Conservation (phyloP, 495 filamentous ascomycete species). For the Annulohypoxylon moriforme region DNA sequence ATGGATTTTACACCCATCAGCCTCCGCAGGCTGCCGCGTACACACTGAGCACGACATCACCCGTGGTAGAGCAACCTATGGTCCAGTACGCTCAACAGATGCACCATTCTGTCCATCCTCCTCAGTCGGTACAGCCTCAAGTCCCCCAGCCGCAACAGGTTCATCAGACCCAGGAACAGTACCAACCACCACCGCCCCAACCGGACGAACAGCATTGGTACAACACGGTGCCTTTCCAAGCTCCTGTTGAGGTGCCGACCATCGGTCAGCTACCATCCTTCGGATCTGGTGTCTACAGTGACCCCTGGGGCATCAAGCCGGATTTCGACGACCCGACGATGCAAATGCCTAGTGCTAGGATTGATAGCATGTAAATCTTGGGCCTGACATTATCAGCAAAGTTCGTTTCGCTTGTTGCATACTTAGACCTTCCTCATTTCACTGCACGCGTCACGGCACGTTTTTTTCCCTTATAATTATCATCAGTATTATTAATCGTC, state of each 20-base stretch:
- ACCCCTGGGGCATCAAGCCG: slow-evolving; percentile 56
- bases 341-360: slow-evolving; percentile 61
- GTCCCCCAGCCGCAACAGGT: slow-evolving; percentile 24
- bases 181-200: slow-evolving; percentile 30
- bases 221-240: slow-evolving; percentile 55
- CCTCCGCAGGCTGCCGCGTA: slow-evolving; percentile 56
- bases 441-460: neutral
- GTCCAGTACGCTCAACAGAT: slow-evolving; percentile 48
- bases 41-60: slow-evolving; percentile 53
- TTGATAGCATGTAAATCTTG: slow-evolving; percentile 55
- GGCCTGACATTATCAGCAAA: slow-evolving; percentile 4
- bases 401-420: slow-evolving; percentile 23
- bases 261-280: slow-evolving; percentile 53
- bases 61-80: slow-evolving; percentile 51
- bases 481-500: slow-evolving; percentile 26
- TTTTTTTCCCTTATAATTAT: neutral
- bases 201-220: slow-evolving; percentile 51
- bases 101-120: slow-evolving; percentile 24
- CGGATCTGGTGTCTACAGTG: slow-evolving; percentile 49
- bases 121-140: slow-evolving; percentile 47
- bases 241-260: slow-evolving; percentile 56
- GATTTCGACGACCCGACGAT: slow-evolving; percentile 59
- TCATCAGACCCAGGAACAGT: slow-evolving; percentile 46
- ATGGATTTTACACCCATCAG: slow-evolving; percentile 60
- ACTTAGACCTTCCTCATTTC: slow-evolving; percentile 1